Evolutionary conservation across 495 filamentous ascomycete species (phyloP).

Genomic region (Penicillium bovifimosum): DNA sequence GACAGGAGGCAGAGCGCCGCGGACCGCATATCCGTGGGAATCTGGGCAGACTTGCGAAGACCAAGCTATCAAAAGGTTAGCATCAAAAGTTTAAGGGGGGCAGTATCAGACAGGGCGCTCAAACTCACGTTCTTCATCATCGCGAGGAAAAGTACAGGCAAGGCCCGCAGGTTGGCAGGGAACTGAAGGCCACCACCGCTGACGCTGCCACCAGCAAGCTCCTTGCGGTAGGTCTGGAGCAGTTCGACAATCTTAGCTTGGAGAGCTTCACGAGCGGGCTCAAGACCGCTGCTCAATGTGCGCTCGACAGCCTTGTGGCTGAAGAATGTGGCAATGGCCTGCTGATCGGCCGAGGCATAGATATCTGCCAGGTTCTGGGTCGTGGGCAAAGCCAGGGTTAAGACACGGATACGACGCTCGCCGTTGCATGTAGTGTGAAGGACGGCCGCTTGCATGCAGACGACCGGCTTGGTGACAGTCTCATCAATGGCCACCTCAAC

Average conservation of each 20-base stretch:
- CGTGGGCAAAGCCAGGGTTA: slow-evolving; percentile 90
- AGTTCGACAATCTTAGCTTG: slow-evolving; percentile 91
- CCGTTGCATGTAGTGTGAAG: slow-evolving; percentile 98
- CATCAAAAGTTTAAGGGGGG: neutral
- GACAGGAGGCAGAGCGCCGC: slow-evolving; percentile 89
- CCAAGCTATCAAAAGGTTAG: slow-evolving; percentile 56
- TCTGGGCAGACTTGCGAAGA: slow-evolving; percentile 90
- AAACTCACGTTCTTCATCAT: slow-evolving; percentile 82
- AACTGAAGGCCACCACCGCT: slow-evolving; percentile 89
- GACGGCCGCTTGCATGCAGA: slow-evolving; percentile 94
- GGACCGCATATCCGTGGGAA: slow-evolving; percentile 91
- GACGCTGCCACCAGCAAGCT: slow-evolving; percentile 92
- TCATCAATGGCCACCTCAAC: slow-evolving; percentile 98
- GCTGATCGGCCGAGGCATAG: slow-evolving; percentile 92
- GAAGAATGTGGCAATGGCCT: slow-evolving; percentile 88
- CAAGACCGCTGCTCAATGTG: slow-evolving; percentile 76
- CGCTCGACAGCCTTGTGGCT: slow-evolving; percentile 96
- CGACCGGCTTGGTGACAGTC: slow-evolving; percentile 82
- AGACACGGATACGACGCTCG: slow-evolving; percentile 85
- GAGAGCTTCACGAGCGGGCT: slow-evolving; percentile 82
- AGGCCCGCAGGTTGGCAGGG: slow-evolving; percentile 79
- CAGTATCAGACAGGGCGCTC: neutral
- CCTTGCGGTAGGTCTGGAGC: slow-evolving; percentile 91
- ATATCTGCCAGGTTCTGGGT: slow-evolving; percentile 85
- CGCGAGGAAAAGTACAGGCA: slow-evolving; percentile 87